Percentiles rank a stretch among this genome's conserved stretches.
Conservation (phyloP, 257 asterid species). For the Fraxinus anomala region DNA sequence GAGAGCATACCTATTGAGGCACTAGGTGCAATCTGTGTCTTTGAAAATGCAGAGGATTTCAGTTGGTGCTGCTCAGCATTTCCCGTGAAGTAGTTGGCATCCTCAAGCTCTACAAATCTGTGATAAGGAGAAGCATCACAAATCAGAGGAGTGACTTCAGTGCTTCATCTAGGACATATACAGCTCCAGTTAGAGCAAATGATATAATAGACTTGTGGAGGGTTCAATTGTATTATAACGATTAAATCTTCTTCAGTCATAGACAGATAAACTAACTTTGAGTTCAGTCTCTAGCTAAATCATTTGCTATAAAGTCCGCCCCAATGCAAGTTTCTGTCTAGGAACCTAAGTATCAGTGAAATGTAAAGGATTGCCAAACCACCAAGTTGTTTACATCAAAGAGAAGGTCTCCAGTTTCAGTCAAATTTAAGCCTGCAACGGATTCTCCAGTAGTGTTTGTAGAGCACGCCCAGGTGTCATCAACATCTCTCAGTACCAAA, state of each 20-base stretch:
- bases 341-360: constrained; percentile 43
- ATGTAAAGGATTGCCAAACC: constrained; percentile 52
- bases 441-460: too few relatives aligned
- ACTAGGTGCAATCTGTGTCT: too few relatives aligned
- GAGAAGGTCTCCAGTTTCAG: constrained; percentile 43
- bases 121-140: constrained; percentile 27
- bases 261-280: constrained; percentile 29
- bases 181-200: constrained; percentile 47
- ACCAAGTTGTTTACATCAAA: constrained; percentile 23
- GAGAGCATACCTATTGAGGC: too few relatives aligned
- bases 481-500: constrained; percentile 39
- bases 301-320: constrained; percentile 38
- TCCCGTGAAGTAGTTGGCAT: too few relatives aligned
- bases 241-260: constrained; percentile 28
- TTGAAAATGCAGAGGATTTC: too few relatives aligned
- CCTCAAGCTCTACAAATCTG: too few relatives aligned
- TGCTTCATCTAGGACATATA: constrained; percentile 38
- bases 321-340: constrained; percentile 39
- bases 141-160: constrained; percentile 29
- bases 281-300: constrained; percentile 20
- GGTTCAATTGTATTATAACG: constrained; percentile 30
- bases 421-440: constrained; percentile 35
- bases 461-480: constrained; percentile 36
- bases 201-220: constrained; percentile 41
- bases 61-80: too few relatives aligned